Base-by-base conservation (phyloP, 2,329 filamentous ascomycete species). In the Colletotrichum noveboracense region DNA sequence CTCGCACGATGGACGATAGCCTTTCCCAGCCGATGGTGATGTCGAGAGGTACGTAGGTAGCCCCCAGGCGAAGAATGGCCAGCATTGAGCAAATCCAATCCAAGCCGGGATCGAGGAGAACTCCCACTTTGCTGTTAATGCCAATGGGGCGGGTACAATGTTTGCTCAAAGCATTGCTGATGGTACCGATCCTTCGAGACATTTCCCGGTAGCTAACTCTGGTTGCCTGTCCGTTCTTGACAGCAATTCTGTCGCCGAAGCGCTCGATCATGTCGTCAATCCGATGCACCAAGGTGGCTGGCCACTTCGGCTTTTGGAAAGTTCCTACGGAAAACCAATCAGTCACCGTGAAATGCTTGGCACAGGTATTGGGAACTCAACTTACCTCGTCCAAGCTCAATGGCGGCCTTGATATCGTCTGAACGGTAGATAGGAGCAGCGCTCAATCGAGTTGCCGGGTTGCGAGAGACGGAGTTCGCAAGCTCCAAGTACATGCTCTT, bases 41-140 rank as follows among this genome's bases (percentile, higher is more conserved):
- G 69, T 90, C 89, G 0, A 90, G 79, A 4, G 86, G 86, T 6
- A 87, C 80, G 43, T 86, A 86, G 2, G 83, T 78, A 9, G 79
- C 82, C 2, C 87, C 87, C 14, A 85, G 66, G 0, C 82, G 79
- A 69, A 83, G 76, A 52, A 88, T 85, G 9, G 85, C 88, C 5
- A 89, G 81, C 58, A 89, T 75, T 0, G 83, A 84, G 52, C 71
- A 80, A 7, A 86, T 78, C 79, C 79, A 85, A 52, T 87, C 83
- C 0, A 79, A 48, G 0, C 80, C 76, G 0, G 88, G 81, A 6
- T 86, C 66, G 48, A 85, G 84, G 65, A 87, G 85, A 3, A 90
- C 85, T 1, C 78, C 83, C 4, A 90, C 82, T 1, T 71, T 67
- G 12, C 12, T 62, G 36, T 26, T 13, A 1, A 24, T 5, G 16